A percentile compares a stretch with the other conserved stretches of the same genome.
phyloP scores from a whole-genome alignment of 1,139 yeast species.

The Candida dubliniensis region DNA sequence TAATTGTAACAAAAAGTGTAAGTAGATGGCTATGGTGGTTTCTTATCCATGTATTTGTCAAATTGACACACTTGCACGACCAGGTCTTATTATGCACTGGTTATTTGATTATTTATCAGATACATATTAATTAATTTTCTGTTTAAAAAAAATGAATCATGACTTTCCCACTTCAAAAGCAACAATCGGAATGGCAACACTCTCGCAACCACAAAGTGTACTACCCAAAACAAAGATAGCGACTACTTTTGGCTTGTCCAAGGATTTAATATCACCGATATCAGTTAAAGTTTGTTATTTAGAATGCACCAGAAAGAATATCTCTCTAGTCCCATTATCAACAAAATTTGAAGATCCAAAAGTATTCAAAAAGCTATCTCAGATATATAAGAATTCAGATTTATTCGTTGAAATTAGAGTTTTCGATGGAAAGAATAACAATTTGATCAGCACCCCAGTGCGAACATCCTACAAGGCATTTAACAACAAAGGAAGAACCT shows the following conservation, averaged over 20 bases:
- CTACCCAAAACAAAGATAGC: conserved; percentile 21
- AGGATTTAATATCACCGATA: conserved; percentile 62
- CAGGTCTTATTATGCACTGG: too few relatives aligned
- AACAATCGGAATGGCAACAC: conserved; percentile 1
- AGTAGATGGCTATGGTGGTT: too few relatives aligned
- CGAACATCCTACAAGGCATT: conserved; percentile 67
- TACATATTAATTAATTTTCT: too few relatives aligned
- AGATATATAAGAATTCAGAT: conserved; percentile 55
- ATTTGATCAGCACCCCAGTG: conserved; percentile 65
- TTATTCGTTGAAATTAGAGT: conserved; percentile 63
- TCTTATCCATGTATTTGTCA: too few relatives aligned
- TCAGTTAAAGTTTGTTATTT: conserved; percentile 37
- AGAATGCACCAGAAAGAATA: conserved; percentile 20
- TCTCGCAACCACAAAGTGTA: neutral
- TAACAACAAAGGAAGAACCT: conserved; percentile 39
- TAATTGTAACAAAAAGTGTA: too few relatives aligned
- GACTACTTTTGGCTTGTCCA: conserved; percentile 72
- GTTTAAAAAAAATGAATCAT: too few relatives aligned
- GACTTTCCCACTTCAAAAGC: neutral
- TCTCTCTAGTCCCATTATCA: conserved; percentile 50
- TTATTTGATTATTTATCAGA: too few relatives aligned
- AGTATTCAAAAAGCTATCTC: conserved; percentile 50
- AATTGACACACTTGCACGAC: too few relatives aligned
- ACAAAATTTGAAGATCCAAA: conserved; percentile 56
- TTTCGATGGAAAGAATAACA: conserved; percentile 53